A percentile compares a stretch with the other conserved stretches of the same genome.
Conservation (phyloP, 768 basidiomycete species). For the Panellus pusillus region DNA sequence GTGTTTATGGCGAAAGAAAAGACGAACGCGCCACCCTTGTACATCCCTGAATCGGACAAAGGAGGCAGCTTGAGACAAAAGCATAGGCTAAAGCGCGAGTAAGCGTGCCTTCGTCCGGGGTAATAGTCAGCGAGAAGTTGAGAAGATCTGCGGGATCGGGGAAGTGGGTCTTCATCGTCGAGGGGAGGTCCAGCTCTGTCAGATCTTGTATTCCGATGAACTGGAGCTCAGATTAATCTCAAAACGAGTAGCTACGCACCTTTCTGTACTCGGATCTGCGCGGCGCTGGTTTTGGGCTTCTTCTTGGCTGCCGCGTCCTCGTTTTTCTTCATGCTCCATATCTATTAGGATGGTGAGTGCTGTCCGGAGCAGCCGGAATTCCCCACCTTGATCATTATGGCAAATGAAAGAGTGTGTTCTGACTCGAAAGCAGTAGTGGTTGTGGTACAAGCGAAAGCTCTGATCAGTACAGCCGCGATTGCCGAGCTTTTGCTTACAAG, state of each 20-base stretch:
- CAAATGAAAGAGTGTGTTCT: constrained; percentile 23
- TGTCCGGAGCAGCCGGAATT: not conserved
- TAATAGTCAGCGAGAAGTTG: constrained; percentile 94
- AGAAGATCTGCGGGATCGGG: constrained; percentile 92
- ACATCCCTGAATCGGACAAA: constrained; percentile 72
- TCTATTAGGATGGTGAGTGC: constrained; percentile 49
- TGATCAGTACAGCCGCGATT: constrained; percentile 7
- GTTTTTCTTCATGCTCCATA: constrained; percentile 99
- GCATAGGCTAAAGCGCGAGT: not conserved
- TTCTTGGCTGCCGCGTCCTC: constrained; percentile 97
- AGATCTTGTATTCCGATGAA: constrained; percentile 56
- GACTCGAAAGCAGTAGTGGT: constrained; percentile 33
- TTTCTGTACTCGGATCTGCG: constrained; percentile 99
- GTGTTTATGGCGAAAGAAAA: constrained; percentile 97
- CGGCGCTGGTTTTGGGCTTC: constrained; percentile 97
- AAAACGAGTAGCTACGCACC: constrained; percentile 47
- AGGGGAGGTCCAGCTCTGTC: constrained; percentile 93
- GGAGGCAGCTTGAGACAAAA: not conserved
- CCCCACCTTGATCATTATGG: constrained; percentile 49
- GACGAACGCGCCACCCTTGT: constrained; percentile 89
- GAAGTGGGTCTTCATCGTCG: constrained; percentile 95
- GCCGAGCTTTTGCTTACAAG: not conserved
- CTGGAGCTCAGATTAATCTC: not conserved
- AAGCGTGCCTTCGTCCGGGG: constrained; percentile 88
- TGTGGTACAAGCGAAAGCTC: not conserved